Conservation (phyloP, 2,329 filamentous ascomycete species). For the Penicillium sp. region DNA sequence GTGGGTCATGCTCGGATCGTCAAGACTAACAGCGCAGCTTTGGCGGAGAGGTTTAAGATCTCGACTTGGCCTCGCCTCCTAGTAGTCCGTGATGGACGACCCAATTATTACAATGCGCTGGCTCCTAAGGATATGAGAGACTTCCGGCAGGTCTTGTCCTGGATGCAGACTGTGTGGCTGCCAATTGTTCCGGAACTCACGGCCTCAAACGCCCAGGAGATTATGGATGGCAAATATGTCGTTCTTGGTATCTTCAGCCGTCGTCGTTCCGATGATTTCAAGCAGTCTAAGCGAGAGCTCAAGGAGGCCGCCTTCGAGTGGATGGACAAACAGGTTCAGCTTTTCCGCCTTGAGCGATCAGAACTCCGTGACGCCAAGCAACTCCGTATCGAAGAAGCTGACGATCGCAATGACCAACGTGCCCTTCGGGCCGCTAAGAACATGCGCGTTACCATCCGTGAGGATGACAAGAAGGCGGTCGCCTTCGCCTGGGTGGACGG, state of each 20-base stretch:
- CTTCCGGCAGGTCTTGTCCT: conserved; percentile 71
- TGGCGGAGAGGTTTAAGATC: conserved; percentile 86
- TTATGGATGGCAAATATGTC: conserved; percentile 94
- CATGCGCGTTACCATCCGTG: conserved; percentile 87
- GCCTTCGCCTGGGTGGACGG: conserved; percentile 97
- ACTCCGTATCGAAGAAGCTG: conserved; percentile 89
- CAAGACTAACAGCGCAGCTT: conserved; percentile 74
- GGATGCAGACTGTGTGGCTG: conserved; percentile 97
- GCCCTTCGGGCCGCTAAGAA: conserved; percentile 83
- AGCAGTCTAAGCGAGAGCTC: conserved; percentile 76
- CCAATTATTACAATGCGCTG: conserved; percentile 84
- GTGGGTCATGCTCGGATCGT: conserved; percentile 91
- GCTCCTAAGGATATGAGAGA: conserved; percentile 92
- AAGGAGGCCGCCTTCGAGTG: conserved; percentile 95
- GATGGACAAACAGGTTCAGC: conserved; percentile 93
- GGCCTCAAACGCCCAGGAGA: conserved; percentile 83
- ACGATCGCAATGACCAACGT: conserved; percentile 86
- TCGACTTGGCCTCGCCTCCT: conserved; percentile 93
- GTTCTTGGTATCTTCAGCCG: conserved; percentile 85
- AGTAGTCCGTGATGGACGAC: conserved; percentile 82
- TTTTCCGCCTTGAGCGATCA: conserved; percentile 89
- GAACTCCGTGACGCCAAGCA: conserved; percentile 94
- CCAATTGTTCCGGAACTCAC: conserved; percentile 94
- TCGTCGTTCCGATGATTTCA: conserved; percentile 74
- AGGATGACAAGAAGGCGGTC: conserved; percentile 81